Conservation (phyloP, 2,329 filamentous ascomycete species). For the Xylariaceae sp. region DNA sequence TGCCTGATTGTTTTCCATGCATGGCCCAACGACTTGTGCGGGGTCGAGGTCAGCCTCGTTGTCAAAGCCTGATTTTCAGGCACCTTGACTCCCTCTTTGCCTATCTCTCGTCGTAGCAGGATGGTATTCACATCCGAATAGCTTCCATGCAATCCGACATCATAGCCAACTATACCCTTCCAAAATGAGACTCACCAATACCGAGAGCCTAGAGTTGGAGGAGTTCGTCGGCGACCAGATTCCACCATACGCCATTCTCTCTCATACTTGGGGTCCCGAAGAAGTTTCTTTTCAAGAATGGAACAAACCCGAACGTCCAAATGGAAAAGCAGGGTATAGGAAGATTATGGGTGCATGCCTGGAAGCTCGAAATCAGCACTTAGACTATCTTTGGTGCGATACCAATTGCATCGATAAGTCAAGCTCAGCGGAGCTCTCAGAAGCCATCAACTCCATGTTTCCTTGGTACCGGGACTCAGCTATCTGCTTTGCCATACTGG, state of each 20-base stretch:
- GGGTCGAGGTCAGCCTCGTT: too few relatives aligned
- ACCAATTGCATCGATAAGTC: constrained; percentile 9
- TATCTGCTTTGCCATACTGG: constrained; percentile 1
- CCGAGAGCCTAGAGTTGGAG: too few relatives aligned
- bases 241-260: constrained; percentile 1
- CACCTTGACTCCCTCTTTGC: too few relatives aligned
- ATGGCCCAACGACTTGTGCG: too few relatives aligned
- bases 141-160: too few relatives aligned
- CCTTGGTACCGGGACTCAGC: constrained; percentile 3
- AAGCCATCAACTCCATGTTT: constrained; percentile 9
- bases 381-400: constrained; percentile 4
- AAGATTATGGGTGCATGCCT: constrained; percentile 1
- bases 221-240: too few relatives aligned
- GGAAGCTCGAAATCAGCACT: neutral
- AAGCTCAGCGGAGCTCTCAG: constrained; percentile 5
- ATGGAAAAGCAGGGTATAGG: neutral
- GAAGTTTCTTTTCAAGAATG: constrained; percentile 5
- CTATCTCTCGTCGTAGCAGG: too few relatives aligned
- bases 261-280: constrained; percentile 4
- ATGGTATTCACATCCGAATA: too few relatives aligned
- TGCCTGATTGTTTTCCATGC: too few relatives aligned
- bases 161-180: too few relatives aligned
- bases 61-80: too few relatives aligned
- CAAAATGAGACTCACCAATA: too few relatives aligned
- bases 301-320: neutral